Evolutionary conservation across 2,329 filamentous ascomycete species (phyloP).

Genomic region (Paracoccidioides lutzii): DNA sequence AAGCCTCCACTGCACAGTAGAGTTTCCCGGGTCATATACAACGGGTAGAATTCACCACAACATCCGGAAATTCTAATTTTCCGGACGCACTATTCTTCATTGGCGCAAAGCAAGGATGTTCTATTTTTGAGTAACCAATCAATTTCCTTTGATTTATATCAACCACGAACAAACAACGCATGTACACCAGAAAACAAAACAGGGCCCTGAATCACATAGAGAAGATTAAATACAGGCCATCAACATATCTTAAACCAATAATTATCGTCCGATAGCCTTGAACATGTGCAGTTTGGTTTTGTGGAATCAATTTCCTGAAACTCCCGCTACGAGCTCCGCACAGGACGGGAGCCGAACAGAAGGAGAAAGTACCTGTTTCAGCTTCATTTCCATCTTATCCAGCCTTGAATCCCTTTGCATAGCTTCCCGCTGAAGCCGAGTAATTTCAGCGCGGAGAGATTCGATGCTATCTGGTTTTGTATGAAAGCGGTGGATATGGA

Average conservation of each 20-base stretch:
- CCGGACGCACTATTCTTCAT: too few species aligned
- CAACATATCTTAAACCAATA: background rate
- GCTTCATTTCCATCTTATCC: background rate
- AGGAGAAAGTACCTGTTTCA: background rate
- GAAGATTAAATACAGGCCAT: background rate
- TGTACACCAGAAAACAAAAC: background rate
- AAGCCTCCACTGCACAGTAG: background rate
- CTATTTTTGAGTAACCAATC: background rate
- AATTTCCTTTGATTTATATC: background rate
- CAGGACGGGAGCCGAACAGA: background rate
- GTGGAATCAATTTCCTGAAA: background rate
- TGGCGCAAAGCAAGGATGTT: too few species aligned
- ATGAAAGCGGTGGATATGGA: slow-evolving; percentile 85
- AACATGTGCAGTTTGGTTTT: background rate
- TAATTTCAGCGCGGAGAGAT: background rate
- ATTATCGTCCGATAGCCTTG: background rate
- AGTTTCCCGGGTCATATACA: too few species aligned
- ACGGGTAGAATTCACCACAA: too few species aligned
- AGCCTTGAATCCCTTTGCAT: background rate
- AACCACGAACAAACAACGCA: background rate
- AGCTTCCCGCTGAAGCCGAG: background rate
- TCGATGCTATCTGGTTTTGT: slow-evolving; percentile 19
- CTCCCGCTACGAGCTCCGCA: background rate
- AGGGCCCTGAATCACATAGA: too few species aligned
- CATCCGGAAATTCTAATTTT: too few species aligned